phyloP scores from a whole-genome alignment of 345 rosid genomes.

The Nephelium lappaceum region DNA sequence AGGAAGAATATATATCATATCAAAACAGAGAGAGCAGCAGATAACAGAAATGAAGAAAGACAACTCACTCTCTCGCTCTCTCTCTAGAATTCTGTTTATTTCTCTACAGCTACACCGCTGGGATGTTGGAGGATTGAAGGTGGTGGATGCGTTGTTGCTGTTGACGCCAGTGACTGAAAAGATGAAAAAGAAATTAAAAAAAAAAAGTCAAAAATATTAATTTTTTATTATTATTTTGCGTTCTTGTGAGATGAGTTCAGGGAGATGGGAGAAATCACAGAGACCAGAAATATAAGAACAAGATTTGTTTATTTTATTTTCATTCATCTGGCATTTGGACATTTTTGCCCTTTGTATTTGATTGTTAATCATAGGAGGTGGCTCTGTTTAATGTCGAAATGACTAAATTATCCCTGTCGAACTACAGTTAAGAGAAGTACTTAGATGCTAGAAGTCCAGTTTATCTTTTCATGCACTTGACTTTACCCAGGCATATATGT shows the following conservation, averaged over 20 bases:
- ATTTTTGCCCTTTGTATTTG: slow-evolving; percentile 13
- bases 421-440: background rate
- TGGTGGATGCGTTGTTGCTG: slow-evolving; percentile 18
- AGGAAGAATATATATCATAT: slow-evolving; percentile 1
- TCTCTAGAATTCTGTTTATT: slow-evolving; percentile 4
- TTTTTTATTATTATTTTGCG: no score
- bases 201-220: background rate
- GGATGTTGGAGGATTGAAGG: background rate
- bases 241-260: slow-evolving; percentile 1
- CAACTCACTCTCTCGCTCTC: slow-evolving; percentile 14
- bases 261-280: slow-evolving; percentile 11
- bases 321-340: slow-evolving; percentile 3
- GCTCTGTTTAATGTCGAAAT: background rate
- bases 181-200: slow-evolving; percentile 1
- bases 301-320: background rate
- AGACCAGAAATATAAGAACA: slow-evolving; percentile 16
- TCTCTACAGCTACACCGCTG: slow-evolving; percentile 12
- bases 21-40: background rate
- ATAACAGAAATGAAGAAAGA: background rate
- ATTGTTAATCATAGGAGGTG: background rate
- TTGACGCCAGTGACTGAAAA: slow-evolving; percentile 23
- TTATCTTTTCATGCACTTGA: background rate
- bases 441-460: background rate
- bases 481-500: no score
- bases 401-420: background rate